Conservation (phyloP, 176 grass and related monocot genomes). For the Zea mays region Zm-B73-REFERENCE-NAM-5.0 NC_050103.1:99112501-99113000, state of each 20-base stretch:
- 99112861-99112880: background rate
- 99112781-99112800: background rate
- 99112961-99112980: background rate
- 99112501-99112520: conserved; percentile 49
- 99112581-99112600: conserved; percentile 86
- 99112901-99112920: background rate
- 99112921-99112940: background rate
- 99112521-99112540: conserved; percentile 85
- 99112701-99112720: conserved; percentile 71
- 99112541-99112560: conserved; percentile 81
- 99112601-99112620: conserved; percentile 75
- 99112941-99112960: background rate
- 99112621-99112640: conserved; percentile 33
- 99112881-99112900: background rate
- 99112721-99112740: conserved; percentile 79
- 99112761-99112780: conserved; percentile 63
- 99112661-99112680: background rate
- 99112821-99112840: conserved; percentile 9
- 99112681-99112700: conserved; percentile 80
- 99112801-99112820: background rate
- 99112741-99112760: conserved; percentile 95
- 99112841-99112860: background rate
- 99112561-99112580: conserved; percentile 72
- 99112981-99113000: background rate
- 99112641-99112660: background rate